These are phyloP conservation scores for Fusarium chaquense DNA, from an alignment of 2,329 filamentous ascomycete species.

Conservation along the genomic window DNA sequence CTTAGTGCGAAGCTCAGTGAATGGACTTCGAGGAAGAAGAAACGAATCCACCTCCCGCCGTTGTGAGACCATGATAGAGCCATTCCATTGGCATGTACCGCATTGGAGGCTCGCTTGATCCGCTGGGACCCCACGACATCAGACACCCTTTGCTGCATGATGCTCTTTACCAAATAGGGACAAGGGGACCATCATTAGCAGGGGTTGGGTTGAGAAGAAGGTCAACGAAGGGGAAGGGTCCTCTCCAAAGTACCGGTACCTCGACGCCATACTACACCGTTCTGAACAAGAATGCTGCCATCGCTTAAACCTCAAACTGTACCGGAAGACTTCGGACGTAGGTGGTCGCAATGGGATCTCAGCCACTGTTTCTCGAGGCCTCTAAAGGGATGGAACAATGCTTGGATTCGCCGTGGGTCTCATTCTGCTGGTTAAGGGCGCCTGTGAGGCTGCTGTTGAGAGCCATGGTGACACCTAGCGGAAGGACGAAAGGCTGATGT, in stretches of 20 bases:
- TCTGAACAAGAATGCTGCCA: slow-evolving; percentile 1
- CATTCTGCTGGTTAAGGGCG: slow-evolving; percentile 15
- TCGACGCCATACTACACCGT: slow-evolving; percentile 3
- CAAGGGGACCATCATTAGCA: slow-evolving; percentile 39
- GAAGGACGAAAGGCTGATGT: slow-evolving; percentile 45
- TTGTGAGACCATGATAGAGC: slow-evolving; percentile 41
- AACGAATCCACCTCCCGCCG: slow-evolving; percentile 37
- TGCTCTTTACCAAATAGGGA: slow-evolving; percentile 30
- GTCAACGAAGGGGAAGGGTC: slow-evolving; percentile 42
- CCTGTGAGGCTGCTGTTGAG: slow-evolving; percentile 48
- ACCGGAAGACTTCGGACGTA: slow-evolving; percentile 47
- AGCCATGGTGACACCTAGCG: slow-evolving; percentile 42
- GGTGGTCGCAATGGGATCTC: slow-evolving; percentile 10
- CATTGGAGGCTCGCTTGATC: slow-evolving; percentile 48
- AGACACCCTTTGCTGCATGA: slow-evolving; percentile 44
- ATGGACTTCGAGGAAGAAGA: slow-evolving; percentile 30
- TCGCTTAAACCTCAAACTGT: slow-evolving; percentile 14
- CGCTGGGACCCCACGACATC: slow-evolving; percentile 45
- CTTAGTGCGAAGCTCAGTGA: slow-evolving; percentile 40
- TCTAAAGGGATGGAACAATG: slow-evolving; percentile 34
- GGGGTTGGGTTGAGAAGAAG: slow-evolving; percentile 39
- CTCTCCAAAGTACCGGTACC: slow-evolving; percentile 43
- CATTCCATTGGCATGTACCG: slow-evolving; percentile 46
- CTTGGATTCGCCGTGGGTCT: slow-evolving; percentile 17
- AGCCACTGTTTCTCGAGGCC: slow-evolving; percentile 15